Percentiles rank a stretch among this genome's conserved stretches.
These are phyloP conservation scores for Trifolium dubium DNA, from an alignment of 306 rosid species.

Conservation along the genomic window DNA sequence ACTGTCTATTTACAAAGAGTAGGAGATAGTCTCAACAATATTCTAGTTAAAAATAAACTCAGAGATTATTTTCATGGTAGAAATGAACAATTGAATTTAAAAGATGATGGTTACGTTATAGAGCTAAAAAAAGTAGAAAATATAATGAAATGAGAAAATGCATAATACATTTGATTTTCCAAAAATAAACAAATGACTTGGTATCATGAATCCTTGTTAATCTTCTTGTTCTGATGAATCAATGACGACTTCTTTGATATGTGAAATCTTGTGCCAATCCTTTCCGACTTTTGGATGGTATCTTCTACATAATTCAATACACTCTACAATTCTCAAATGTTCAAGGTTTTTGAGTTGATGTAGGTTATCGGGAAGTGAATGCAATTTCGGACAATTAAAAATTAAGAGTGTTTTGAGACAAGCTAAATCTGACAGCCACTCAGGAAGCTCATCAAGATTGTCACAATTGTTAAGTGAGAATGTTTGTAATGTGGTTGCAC, in stretches of 20 bases:
- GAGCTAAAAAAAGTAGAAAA: too few relatives aligned
- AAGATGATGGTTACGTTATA: too few relatives aligned
- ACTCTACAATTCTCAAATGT: neutral
- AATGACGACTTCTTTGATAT: neutral
- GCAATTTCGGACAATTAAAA: neutral
- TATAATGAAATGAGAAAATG: too few relatives aligned
- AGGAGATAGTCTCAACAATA: too few relatives aligned
- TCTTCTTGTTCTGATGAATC: neutral
- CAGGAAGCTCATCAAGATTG: conserved; percentile 9
- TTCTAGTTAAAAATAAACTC: too few relatives aligned
- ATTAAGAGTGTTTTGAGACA: neutral
- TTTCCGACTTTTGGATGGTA: neutral
- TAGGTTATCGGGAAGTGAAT: neutral
- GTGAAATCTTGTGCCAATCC: conserved; percentile 14
- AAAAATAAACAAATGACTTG: too few relatives aligned
- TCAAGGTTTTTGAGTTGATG: neutral
- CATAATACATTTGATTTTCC: too few relatives aligned
- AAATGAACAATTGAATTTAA: too few relatives aligned
- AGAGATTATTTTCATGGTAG: too few relatives aligned
- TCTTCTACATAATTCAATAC: conserved; percentile 8
- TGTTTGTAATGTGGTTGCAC: neutral
- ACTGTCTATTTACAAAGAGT: too few relatives aligned
- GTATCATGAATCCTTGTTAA: neutral
- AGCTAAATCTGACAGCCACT: neutral
- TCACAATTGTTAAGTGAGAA: fast-evolving